Percentiles rank a stretch among this genome's conserved stretches.
These are phyloP conservation scores for Geotrichum reessii DNA, from an alignment of 1,139 yeast species.

Conservation along the genomic window DNA sequence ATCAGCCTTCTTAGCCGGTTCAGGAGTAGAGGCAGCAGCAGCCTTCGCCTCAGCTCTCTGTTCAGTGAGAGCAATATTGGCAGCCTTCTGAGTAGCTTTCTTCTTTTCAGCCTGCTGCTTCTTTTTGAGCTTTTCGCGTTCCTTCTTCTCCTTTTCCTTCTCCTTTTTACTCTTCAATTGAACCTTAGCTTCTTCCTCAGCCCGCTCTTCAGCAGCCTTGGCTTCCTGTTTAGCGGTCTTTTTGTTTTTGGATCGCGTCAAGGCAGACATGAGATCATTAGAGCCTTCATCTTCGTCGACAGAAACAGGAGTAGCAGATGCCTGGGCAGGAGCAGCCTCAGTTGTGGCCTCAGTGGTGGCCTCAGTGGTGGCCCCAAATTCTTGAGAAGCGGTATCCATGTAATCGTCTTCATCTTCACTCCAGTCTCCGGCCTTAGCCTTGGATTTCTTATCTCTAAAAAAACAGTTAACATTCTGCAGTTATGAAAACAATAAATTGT, in stretches of 20 bases:
- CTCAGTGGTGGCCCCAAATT: constrained; percentile 39
- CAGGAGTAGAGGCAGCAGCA: constrained; percentile 37
- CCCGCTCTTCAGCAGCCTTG: constrained; percentile 33
- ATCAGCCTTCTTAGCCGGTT: constrained; percentile 24
- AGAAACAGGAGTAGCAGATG: constrained; percentile 33
- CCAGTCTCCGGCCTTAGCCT: constrained; percentile 60
- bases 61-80: constrained; percentile 46
- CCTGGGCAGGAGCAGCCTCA: constrained; percentile 20
- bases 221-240: constrained; percentile 54
- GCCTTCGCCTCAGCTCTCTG: constrained; percentile 30
- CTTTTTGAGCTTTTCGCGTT: constrained; percentile 84
- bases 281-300: constrained; percentile 41
- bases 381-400: constrained; percentile 49
- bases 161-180: constrained; percentile 84
- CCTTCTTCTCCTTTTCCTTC: constrained; percentile 96
- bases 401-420: constrained; percentile 70
- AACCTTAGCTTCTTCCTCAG: constrained; percentile 50
- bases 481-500: background rate
- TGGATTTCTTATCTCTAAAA: constrained; percentile 42
- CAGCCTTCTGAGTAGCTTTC: constrained; percentile 71
- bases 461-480: background rate
- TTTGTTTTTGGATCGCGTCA: constrained; percentile 73
- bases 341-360: constrained; percentile 19
- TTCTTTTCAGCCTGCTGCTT: constrained; percentile 85
- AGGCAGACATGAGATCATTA: constrained; percentile 68